Conservation (phyloP, 2,329 filamentous ascomycete genomes). For the Aspergillus fumigatiaffinis region DNA sequence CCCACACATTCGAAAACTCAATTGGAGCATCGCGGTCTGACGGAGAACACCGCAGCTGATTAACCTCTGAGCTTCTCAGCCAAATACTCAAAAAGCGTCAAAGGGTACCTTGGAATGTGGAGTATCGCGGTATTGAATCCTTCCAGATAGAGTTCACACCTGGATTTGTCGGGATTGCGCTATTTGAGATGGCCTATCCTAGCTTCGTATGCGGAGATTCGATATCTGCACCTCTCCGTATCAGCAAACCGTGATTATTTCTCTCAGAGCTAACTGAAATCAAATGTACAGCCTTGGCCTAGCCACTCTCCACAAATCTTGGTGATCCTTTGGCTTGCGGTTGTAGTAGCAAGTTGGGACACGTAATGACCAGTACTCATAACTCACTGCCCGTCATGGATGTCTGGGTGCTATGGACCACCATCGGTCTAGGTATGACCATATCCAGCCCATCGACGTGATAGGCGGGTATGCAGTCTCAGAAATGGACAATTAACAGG, state of each 20-base stretch:
- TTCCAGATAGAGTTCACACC: constrained; percentile 4
- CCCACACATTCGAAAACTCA: not conserved
- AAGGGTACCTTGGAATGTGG: not conserved
- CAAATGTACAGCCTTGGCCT: not conserved
- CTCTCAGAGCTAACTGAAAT: not conserved
- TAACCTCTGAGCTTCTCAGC: not conserved
- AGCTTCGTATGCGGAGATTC: not conserved
- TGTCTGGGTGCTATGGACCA: not conserved
- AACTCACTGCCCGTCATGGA: not conserved
- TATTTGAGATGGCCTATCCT: not conserved
- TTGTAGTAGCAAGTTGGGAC: not conserved
- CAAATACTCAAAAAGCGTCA: not conserved
- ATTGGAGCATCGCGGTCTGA: not conserved
- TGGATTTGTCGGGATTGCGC: not conserved
- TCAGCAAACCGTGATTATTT: not conserved
- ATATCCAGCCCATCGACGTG: not conserved
- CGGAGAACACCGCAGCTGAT: not conserved
- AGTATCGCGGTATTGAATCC: constrained; percentile 1
- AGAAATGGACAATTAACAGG: not conserved
- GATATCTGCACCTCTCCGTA: not conserved
- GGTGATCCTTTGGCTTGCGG: not conserved
- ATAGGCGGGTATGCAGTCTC: not conserved
- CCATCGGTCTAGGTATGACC: not conserved
- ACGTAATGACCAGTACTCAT: not conserved
- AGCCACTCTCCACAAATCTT: not conserved